A percentile compares a stretch with the other conserved stretches of the same genome.
phyloP scores from a whole-genome alignment of 176 grass and related monocot genomes.

The Triticum turgidum region DNA sequence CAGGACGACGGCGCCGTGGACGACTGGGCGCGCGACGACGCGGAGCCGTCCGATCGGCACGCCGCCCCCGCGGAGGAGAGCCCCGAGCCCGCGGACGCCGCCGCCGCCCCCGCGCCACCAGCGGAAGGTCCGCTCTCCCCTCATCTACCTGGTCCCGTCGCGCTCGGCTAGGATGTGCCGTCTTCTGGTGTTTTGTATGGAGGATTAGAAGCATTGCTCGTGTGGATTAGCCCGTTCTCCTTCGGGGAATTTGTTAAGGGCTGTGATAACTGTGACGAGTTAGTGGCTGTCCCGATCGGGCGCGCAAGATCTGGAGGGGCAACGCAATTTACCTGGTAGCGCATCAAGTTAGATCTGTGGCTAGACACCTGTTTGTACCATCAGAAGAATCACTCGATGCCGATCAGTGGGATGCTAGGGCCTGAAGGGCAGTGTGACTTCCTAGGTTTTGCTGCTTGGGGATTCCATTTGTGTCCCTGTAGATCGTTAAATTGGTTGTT shows the following conservation, averaged over 20 bases:
- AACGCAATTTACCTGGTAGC: background rate
- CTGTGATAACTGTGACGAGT: background rate
- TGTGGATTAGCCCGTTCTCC: background rate
- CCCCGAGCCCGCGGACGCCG: background rate
- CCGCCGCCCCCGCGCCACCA: background rate
- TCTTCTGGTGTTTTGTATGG: too few relatives aligned
- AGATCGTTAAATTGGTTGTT: background rate
- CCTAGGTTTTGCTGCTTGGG: background rate
- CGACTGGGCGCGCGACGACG: conserved; percentile 72
- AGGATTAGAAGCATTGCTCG: background rate
- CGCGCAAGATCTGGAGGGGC: background rate
- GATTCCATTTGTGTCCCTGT: background rate
- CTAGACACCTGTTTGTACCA: background rate
- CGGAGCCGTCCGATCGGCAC: conserved; percentile 32
- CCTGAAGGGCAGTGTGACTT: background rate
- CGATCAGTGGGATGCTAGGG: background rate
- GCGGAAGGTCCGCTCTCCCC: conserved; percentile 29
- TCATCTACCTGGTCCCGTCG: background rate
- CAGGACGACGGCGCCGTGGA: conserved; percentile 30
- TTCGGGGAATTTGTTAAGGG: background rate
- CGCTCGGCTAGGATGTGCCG: background rate
- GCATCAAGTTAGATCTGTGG: background rate
- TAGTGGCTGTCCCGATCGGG: background rate
- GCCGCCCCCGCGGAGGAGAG: background rate
- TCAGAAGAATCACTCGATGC: background rate